Evolutionary conservation across 1,284 basidiomycete genomes (phyloP), one percentile per base, ranked within the genome.

Genomic region (Pterula multifida): DNA sequence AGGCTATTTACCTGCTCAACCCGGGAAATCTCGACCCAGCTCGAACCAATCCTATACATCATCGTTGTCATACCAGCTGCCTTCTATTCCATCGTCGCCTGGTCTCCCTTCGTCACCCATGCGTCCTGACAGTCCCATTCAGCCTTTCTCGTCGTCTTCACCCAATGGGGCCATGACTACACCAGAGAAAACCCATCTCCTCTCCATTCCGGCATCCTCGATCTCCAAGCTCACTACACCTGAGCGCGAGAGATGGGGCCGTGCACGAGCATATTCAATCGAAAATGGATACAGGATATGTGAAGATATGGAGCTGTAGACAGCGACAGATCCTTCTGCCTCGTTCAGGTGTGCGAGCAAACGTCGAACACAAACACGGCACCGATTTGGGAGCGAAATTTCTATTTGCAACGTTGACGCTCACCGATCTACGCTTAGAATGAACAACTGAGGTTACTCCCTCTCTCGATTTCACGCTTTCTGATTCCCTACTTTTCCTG

Each of bases 281-380:
- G 39, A 42, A 17, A 42, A 42, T 19, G 39, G 39, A 4, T 42
- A 42, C 19, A 42, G 39, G 39, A 42, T 42, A 6, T 42, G n/a
- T 19, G 39, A 42, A 17, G 39, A 42, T 42, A 42, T 42, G 39
- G 39, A 42, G 39, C n/a, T n/a, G n/a, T n/a, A n/a, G n/a, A n/a
- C n/a, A n/a, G n/a, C n/a, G n/a, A n/a, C n/a, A n/a, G n/a, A n/a
- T n/a, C n/a, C n/a, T n/a, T n/a, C n/a, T n/a, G n/a, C n/a, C n/a
- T n/a, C n/a, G n/a, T n/a, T n/a, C n/a, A n/a, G n/a, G n/a, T n/a
- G n/a, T n/a, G n/a, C n/a, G n/a, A n/a, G n/a, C n/a, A n/a, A n/a
- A n/a, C n/a, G n/a, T n/a, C n/a, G n/a, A n/a, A n/a, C n/a, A n/a
- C n/a, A n/a, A n/a, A n/a, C n/a, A n/a, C n/a, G n/a, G n/a, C n/a